A percentile compares a stretch with the other conserved stretches of the same genome.
These are phyloP conservation scores for Borovskyia barvae DNA, from an alignment of 208 protist species.

Conservation along the genomic window DNA sequence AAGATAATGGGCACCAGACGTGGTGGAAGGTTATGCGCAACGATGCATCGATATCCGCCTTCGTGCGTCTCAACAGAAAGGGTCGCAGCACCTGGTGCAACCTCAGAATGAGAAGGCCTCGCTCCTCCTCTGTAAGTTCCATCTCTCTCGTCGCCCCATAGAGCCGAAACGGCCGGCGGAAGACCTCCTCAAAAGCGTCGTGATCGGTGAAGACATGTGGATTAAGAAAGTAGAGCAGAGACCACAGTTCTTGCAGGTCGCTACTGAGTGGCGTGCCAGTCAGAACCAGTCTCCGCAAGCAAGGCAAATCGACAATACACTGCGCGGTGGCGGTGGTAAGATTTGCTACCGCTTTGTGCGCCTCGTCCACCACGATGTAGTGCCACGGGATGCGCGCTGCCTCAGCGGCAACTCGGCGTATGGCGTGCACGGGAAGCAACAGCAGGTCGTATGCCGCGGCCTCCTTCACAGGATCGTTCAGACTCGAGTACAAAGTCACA, in stretches of 20 bases:
- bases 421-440: constrained; percentile 47
- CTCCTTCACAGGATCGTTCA: constrained; percentile 26
- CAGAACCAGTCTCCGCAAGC: constrained; percentile 80
- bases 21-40: constrained; percentile 85
- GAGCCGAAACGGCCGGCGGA: constrained; percentile 54
- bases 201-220: constrained; percentile 90
- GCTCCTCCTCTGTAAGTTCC: constrained; percentile 60
- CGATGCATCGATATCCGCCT: constrained; percentile 92
- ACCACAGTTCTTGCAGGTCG: constrained; percentile 98
- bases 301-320: constrained; percentile 32
- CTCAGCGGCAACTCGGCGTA: constrained; percentile 8
- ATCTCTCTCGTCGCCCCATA: constrained; percentile 49
- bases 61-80: constrained; percentile 96
- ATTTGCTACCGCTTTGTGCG: constrained; percentile 75
- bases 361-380: constrained; percentile 81
- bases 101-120: constrained; percentile 56
- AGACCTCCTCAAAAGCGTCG: constrained; percentile 94
- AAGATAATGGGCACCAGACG: constrained; percentile 42
- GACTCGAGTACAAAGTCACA: constrained; percentile 29
- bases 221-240: constrained; percentile 97
- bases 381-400: constrained; percentile 40
- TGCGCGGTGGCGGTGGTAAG: constrained; percentile 36
- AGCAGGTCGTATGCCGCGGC: constrained; percentile 40
- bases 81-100: constrained; percentile 93
- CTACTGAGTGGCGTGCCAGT: constrained; percentile 98